Evolutionary conservation across 179 eudicot genomes (phyloP), one percentile per base, ranked within the genome.

Genomic region (Gypsophila paniculata): DNA sequence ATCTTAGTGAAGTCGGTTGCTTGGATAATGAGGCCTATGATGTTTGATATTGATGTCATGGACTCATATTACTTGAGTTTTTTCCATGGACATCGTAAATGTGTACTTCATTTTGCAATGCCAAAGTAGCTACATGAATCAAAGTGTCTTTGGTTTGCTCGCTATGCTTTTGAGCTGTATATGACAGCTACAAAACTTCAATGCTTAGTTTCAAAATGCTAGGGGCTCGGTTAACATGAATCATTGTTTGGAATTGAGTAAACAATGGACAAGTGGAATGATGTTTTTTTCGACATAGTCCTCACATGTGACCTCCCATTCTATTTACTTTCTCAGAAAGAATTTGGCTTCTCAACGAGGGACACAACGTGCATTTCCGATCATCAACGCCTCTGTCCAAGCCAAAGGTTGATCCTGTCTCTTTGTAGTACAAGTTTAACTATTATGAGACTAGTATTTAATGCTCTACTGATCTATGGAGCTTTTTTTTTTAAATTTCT

Each of bases 301-400:
- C 23, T 42, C 8, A 60, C 6, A 53, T 42, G 48, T 21, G 32
- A 21, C n/a, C 4, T 8, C 23, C 21, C 4, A 48, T 5, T 60
- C 18, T 48, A 6, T 65, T 44, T 22, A 2, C 57, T 38, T 19
- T 42, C 61, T 74, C 89, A 88, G 96, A 72, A 77, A 75, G 77
- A 77, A 70, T 65, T 80, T 67, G 75, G 57, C 62, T 66, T 66
- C 80, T 36, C 85, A 72, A 60, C 71, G 74, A 76, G 76, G 77
- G 53, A 77, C 74, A 61, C 82, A 73, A 61, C 75, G 81, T 61
- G 49, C 74, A 34, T 76, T 66, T 52, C 59, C 76, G 60, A 76
- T 65, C 69, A 69, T 74, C 32, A 65, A 65, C 64, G 86, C 85
- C 69, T 81, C 95, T n/a, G 75, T 75, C 76, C 68, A 65, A 65